A percentile compares a stretch with the other conserved stretches of the same genome.
Conservation (phyloP, 2,329 filamentous ascomycete species). For the Arachnopeziza araneosa region DNA sequence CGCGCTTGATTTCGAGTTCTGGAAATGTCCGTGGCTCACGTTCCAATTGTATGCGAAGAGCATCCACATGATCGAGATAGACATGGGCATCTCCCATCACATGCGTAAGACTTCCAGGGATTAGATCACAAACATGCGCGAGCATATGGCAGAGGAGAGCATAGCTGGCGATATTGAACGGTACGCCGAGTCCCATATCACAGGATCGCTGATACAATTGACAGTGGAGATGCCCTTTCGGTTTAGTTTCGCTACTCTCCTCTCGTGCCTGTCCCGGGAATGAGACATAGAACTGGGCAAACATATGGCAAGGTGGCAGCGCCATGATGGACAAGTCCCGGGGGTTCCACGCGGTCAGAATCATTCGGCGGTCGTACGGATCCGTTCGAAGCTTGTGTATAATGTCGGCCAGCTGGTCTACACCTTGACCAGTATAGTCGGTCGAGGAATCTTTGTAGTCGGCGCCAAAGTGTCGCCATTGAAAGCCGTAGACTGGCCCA, state of each 20-base stretch:
- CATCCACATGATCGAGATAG: conserved; percentile 82
- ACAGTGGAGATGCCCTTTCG: conserved; percentile 68
- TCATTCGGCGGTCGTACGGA: conserved; percentile 85
- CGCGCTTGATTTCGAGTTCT: conserved; percentile 63
- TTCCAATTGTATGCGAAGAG: conserved; percentile 72
- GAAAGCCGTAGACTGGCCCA: conserved; percentile 94
- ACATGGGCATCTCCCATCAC: conserved; percentile 96
- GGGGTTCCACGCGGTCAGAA: conserved; percentile 84
- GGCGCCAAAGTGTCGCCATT: conserved; percentile 97
- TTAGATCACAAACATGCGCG: conserved; percentile 76
- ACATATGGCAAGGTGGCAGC: conserved; percentile 93
- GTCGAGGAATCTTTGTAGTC: conserved; percentile 72
- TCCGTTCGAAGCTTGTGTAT: conserved; percentile 75
- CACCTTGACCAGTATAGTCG: conserved; percentile 82
- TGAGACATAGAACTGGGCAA: conserved; percentile 73
- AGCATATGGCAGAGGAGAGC: conserved; percentile 93
- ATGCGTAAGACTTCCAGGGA: conserved; percentile 84
- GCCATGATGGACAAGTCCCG: conserved; percentile 56
- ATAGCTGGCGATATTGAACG: conserved; percentile 99
- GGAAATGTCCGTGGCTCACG: conserved; percentile 80
- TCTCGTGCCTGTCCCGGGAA: conserved; percentile 13
- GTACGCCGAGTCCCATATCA: conserved; percentile 92
- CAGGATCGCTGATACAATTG: conserved; percentile 79
- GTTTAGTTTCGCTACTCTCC: neutral
- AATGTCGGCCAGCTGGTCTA: conserved; percentile 92